Conservation (phyloP, 106 monocot genomes). For the Platanthera guangdongensis region DNA sequence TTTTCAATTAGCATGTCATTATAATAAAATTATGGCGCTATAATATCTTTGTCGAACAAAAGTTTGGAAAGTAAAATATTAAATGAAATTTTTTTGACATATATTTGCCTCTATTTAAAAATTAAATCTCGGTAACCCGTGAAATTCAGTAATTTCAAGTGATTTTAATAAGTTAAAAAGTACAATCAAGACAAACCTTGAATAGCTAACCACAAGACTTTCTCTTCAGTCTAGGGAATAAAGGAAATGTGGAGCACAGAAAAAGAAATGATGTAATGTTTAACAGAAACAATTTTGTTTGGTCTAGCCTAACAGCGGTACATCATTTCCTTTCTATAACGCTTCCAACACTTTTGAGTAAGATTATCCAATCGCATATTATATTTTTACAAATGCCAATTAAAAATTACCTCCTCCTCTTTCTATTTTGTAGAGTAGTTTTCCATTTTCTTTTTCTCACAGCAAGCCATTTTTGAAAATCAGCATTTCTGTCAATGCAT, state of each 20-base stretch:
- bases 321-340: neutral
- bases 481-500: slow-evolving; percentile 44
- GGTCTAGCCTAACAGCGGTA: neutral
- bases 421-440: slow-evolving; percentile 53
- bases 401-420: slow-evolving; percentile 51
- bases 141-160: neutral
- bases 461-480: slow-evolving; percentile 97
- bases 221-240: neutral
- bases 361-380: neutral
- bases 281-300: neutral
- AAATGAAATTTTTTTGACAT: neutral
- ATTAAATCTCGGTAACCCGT: neutral
- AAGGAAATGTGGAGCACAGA: neutral
- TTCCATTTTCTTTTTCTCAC: slow-evolving; percentile 93
- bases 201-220: neutral
- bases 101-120: neutral
- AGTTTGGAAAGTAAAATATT: neutral
- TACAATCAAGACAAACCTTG: neutral
- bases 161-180: neutral
- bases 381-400: neutral
- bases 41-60: no score
- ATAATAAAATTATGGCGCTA: no score
- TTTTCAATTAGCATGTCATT: neutral
- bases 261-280: neutral
- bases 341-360: neutral